Base-by-base conservation (phyloP, 345 rosid genomes). In the Atalantia buxifolia region DNA sequence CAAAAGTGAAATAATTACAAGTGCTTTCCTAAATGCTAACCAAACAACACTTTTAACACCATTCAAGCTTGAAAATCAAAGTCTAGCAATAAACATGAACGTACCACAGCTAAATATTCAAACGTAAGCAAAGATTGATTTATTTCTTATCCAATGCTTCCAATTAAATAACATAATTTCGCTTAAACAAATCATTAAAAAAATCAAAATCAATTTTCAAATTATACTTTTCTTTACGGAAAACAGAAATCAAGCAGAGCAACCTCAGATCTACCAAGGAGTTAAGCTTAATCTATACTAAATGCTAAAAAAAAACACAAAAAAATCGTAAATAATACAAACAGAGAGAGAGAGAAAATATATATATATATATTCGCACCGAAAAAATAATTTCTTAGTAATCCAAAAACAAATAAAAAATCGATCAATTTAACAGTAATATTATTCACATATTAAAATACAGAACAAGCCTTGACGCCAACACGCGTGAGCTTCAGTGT, bases 261-360 rank as follows among this genome's bases (percentile, higher is more conserved):
- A 38, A 28, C 16, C 81, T 73, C 81, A 69, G 81, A 77, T 81
- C 84, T 53, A 67, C 22, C n/a, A 30, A 61, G 30, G 35, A 22
- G 36, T 8, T 24, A 67, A 33, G 62, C 59, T 13, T 48, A 67
- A 59, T 57, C 61, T 28, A 72, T 18, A 2, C 1, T 5, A 76
- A 63, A 73, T 25, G 42, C 16, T 1, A 61, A 33, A 36, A 36
- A 36, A 36, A 36, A 6, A 36, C 8, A 36, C 38, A 72, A 12
- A 5, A 12, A 69, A 42, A 78, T 64, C 27, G 5, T n/a, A 60
- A 2, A 12, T 8, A 8, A 6, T 16, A 16, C 16, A 1, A 9
- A 24, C 25, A 74, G 8, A 38, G 5, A 2, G 8, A 56, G 30
- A 13, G 33, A 38, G 24, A 10, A 42, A 61, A 30, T 48, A 59